Percentiles rank a stretch among this genome's conserved stretches.
These are phyloP conservation scores for Hawksworthiomyces lignivorus DNA, from an alignment of 2,329 filamentous ascomycete genomes.

Conservation along the genomic window DNA sequence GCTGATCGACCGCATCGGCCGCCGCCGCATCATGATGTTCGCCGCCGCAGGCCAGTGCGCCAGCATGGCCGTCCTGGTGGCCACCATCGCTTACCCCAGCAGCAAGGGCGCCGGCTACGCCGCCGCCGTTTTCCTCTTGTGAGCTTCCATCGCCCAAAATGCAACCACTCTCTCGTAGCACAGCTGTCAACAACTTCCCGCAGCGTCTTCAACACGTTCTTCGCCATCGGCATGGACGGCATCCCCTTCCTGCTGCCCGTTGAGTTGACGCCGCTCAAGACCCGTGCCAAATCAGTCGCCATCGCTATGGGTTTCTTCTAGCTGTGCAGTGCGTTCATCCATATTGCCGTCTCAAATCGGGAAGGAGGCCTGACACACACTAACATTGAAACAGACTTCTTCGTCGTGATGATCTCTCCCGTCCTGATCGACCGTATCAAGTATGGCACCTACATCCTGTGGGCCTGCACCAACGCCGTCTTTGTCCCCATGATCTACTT, in stretches of 20 bases:
- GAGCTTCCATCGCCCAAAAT: too few species aligned
- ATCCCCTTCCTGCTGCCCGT: constrained; percentile 28
- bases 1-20: constrained; percentile 57
- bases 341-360: too few species aligned
- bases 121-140: constrained; percentile 51
- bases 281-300: constrained; percentile 11
- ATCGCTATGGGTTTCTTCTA: neutral
- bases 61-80: constrained; percentile 59
- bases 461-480: constrained; percentile 37
- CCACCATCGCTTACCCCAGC: constrained; percentile 18
- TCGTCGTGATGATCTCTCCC: constrained; percentile 28
- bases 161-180: too few species aligned
- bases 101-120: constrained; percentile 50
- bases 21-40: constrained; percentile 60
- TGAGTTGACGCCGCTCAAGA: constrained; percentile 17
- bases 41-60: constrained; percentile 60
- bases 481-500: constrained; percentile 40
- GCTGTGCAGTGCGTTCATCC: too few species aligned
- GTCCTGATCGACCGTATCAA: constrained; percentile 33
- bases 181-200: too few species aligned
- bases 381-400: too few species aligned
- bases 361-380: too few species aligned
- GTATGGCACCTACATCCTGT: constrained; percentile 47
- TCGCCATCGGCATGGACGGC: constrained; percentile 25
- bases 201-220: constrained; percentile 7